phyloP scores from a whole-genome alignment of 805 yeast species.

The Wickerhamomyces alni region DNA sequence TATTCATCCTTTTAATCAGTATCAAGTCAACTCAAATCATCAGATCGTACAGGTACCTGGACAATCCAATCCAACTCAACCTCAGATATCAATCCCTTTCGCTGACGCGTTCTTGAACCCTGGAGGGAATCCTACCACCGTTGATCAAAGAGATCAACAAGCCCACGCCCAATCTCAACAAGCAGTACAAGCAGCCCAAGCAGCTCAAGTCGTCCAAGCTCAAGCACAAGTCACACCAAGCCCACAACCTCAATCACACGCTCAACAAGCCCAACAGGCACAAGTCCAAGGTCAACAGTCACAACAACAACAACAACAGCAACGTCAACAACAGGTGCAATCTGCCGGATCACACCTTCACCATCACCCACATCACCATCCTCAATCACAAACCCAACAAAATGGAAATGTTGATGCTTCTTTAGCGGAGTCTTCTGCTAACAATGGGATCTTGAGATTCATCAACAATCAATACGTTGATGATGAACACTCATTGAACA shows the following conservation, averaged over 20 bases:
- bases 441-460: slow-evolving; percentile 22
- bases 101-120: slow-evolving; percentile 5
- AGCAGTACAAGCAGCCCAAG: slow-evolving; percentile 1
- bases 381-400: slow-evolving; percentile 8
- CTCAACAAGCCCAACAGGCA: slow-evolving; percentile 1
- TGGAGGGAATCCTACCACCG: slow-evolving; percentile 7
- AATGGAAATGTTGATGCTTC: slow-evolving; percentile 15
- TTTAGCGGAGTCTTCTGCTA: slow-evolving; percentile 14
- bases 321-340: slow-evolving; percentile 8
- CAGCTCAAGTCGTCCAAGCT: background rate
- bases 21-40: slow-evolving; percentile 16
- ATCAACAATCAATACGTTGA: slow-evolving; percentile 26
- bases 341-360: slow-evolving; percentile 10
- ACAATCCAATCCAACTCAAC: slow-evolving; percentile 25
- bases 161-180: too few species aligned
- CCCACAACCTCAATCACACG: too few species aligned
- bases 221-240: background rate
- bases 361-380: slow-evolving; percentile 11
- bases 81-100: slow-evolving; percentile 5
- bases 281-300: slow-evolving; percentile 3
- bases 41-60: slow-evolving; percentile 8
- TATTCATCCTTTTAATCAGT: slow-evolving; percentile 26
- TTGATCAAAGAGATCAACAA: slow-evolving; percentile 26
- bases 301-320: slow-evolving; percentile 3
- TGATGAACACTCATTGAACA: slow-evolving; percentile 18